Evolutionary conservation across 129 eudicot genomes (phyloP).

Genomic region (Heracleum sosnowskyi): DNA sequence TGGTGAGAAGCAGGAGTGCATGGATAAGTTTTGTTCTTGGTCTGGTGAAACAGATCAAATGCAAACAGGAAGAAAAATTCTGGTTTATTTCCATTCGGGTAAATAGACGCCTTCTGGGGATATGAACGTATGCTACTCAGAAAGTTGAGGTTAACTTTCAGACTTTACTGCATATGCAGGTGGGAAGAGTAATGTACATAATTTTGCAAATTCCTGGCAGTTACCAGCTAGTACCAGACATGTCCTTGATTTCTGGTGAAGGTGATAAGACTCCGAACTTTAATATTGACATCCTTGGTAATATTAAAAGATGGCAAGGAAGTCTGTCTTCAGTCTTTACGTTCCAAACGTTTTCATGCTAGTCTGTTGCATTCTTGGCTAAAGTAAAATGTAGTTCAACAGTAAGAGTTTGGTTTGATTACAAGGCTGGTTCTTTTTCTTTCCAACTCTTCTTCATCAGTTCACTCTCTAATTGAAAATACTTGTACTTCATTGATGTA

Average conservation of each 20-base stretch:
- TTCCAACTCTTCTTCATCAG: not conserved
- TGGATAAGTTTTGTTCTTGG: not conserved
- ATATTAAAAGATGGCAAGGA: not conserved
- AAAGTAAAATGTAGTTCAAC: conserved; percentile 5
- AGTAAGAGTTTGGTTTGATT: conserved; percentile 8
- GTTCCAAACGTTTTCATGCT: not conserved
- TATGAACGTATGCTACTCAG: not conserved
- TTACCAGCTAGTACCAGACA: not conserved
- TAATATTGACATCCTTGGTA: not conserved
- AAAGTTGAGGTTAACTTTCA: not conserved
- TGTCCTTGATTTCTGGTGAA: not conserved
- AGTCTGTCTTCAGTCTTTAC: not conserved
- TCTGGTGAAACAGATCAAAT: not conserved
- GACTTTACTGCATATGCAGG: not conserved
- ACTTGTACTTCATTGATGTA: not conserved
- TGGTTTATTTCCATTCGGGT: not conserved
- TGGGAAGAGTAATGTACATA: not conserved
- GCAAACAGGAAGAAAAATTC: not conserved
- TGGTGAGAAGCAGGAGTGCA: not conserved
- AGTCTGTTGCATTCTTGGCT: not conserved
- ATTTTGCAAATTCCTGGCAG: not conserved
- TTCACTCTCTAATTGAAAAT: not conserved
- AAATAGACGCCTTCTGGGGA: not conserved
- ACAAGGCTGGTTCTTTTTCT: not conserved
- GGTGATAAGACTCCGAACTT: not conserved